Evolutionary conservation across 2,329 filamentous ascomycete genomes (phyloP).

Genomic region (Phaeosphaeriaceae sp.): DNA sequence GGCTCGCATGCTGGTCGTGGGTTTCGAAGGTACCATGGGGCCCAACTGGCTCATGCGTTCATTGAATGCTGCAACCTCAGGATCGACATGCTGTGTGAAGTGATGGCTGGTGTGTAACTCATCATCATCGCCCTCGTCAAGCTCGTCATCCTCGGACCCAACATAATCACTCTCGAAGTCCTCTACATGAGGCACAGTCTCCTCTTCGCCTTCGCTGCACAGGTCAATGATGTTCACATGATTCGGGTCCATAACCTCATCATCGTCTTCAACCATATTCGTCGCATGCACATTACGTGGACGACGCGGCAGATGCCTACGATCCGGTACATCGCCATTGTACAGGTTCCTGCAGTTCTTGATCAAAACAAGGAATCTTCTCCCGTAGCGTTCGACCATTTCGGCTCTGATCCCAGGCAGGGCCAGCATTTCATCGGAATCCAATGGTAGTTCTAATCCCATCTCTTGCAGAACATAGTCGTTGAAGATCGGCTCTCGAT

Average conservation of each 20-base stretch:
- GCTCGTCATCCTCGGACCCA: constrained; percentile 27
- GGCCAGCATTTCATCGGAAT: constrained; percentile 66
- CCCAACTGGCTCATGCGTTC: constrained; percentile 31
- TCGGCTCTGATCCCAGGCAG: constrained; percentile 71
- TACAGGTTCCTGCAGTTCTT: constrained; percentile 38
- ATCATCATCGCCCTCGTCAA: constrained; percentile 31
- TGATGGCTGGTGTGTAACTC: constrained; percentile 35
- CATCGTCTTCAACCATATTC: constrained; percentile 47
- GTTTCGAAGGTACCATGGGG: constrained; percentile 14
- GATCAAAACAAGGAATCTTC: constrained; percentile 68
- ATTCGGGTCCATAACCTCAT: constrained; percentile 58
- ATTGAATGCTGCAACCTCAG: constrained; percentile 41
- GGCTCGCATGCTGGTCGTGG: constrained; percentile 9
- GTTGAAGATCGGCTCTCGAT: constrained; percentile 70
- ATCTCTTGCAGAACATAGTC: constrained; percentile 76
- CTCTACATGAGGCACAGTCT: constrained; percentile 18
- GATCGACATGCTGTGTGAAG: constrained; percentile 35
- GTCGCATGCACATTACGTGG: constrained; percentile 40
- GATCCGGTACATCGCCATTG: constrained; percentile 21
- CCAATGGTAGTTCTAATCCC: constrained; percentile 73
- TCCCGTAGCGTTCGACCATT: constrained; percentile 69
- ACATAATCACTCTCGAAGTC: constrained; percentile 30
- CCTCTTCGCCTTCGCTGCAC: constrained; percentile 42
- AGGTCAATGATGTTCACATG: constrained; percentile 58
- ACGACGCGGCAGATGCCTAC: constrained; percentile 17